A percentile compares a stretch with the other conserved stretches of the same genome.
Conservation (phyloP, 805 yeast species). For the Ogataea paraovalis region DNA sequence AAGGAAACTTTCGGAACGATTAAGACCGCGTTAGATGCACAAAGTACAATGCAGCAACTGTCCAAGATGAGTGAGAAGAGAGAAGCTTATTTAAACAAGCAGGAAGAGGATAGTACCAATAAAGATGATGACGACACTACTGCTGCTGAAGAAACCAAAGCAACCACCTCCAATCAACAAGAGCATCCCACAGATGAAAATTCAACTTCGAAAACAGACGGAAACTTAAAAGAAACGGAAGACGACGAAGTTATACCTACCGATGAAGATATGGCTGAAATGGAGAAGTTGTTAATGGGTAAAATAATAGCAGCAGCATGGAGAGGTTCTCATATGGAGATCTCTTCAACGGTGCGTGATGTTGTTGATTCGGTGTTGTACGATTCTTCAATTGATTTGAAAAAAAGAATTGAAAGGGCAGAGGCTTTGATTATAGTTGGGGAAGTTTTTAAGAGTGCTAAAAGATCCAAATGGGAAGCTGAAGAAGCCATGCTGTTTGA, state of each 20-base stretch:
- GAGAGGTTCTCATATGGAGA: conserved; percentile 89
- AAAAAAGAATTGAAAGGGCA: conserved; percentile 70
- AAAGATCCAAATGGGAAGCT: conserved; percentile 82
- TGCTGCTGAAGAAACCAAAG: not conserved
- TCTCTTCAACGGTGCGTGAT: conserved; percentile 71
- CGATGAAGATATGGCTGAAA: conserved; percentile 61
- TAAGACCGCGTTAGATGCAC: conserved; percentile 85
- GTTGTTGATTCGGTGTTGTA: conserved; percentile 75
- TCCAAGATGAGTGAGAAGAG: conserved; percentile 60
- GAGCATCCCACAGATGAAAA: conserved; percentile 1
- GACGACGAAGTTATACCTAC: conserved; percentile 36
- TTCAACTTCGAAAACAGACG: conserved; percentile 2
- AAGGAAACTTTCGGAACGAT: conserved; percentile 81
- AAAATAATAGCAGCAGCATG: conserved; percentile 92
- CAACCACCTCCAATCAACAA: not conserved
- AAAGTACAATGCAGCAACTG: conserved; percentile 70
- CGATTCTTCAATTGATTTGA: conserved; percentile 58
- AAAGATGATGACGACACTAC: conserved; percentile 1
- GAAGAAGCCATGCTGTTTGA: conserved; percentile 91
- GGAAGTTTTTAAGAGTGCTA: conserved; percentile 56
- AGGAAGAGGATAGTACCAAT: conserved; percentile 27
- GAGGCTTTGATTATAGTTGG: conserved; percentile 75
- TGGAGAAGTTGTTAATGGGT: conserved; percentile 80
- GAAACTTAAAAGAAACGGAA: not conserved
- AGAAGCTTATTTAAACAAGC: conserved; percentile 26